phyloP scores from a whole-genome alignment of 148 eudicot genomes.

The Dysphania ambrosioides region DNA sequence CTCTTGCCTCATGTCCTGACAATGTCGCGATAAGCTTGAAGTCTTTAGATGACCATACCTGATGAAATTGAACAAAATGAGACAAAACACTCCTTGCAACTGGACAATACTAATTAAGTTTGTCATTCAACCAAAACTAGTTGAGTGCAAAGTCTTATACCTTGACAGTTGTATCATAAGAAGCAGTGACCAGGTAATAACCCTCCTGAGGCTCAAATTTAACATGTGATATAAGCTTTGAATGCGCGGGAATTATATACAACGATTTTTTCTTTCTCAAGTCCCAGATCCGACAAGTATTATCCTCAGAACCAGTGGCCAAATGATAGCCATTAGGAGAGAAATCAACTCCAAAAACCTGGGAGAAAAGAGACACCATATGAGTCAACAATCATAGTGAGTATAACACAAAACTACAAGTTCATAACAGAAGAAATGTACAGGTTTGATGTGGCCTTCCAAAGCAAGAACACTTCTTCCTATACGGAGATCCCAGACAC shows the following conservation, averaged over 20 bases:
- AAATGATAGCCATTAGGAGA: conserved; percentile 94
- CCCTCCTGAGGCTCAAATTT: conserved; percentile 99
- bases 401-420: not conserved
- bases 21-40: conserved; percentile 79
- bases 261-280: conserved; percentile 72
- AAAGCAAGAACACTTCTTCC: conserved; percentile 92
- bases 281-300: conserved; percentile 93
- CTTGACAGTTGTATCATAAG: conserved; percentile 91
- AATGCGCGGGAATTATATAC: conserved; percentile 86
- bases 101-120: not conserved
- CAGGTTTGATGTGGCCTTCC: conserved; percentile 93
- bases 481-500: conserved; percentile 92
- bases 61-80: conserved; percentile 21
- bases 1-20: conserved; percentile 82
- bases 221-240: conserved; percentile 86
- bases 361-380: conserved; percentile 24
- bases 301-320: conserved; percentile 96
- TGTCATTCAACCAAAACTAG: not conserved
- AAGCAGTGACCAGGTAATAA: conserved; percentile 80
- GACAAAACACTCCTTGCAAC: conserved; percentile 1
- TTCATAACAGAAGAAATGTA: conserved; percentile 28
- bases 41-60: conserved; percentile 93
- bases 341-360: conserved; percentile 75
- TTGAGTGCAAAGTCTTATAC: conserved; percentile 30
- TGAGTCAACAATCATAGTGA: conserved; percentile 3